Base-by-base conservation (phyloP, 441 rosid species). In the Corymbia citriodora region DNA sequence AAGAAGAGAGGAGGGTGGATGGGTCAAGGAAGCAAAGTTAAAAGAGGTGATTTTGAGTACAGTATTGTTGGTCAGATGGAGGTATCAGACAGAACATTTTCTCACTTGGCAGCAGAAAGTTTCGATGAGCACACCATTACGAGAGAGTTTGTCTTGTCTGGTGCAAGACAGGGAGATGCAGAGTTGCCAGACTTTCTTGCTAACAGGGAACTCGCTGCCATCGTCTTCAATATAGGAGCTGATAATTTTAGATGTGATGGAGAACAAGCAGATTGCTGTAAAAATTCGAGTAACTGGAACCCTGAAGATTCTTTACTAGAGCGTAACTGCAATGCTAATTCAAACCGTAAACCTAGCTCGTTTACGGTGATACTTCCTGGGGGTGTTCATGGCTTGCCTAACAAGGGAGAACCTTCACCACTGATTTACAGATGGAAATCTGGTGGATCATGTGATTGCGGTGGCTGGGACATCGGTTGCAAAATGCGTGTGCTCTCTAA, bases 401-500 rank as follows among this genome's bases (percentile, higher is more conserved):
- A 90, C 91, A 93, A 94, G 89, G 93, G 97, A 87, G 92, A 81
- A n/a, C 99, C 98, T 91, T 92, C 96, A 7, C 93, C 97, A 33
- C 90, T 98, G 93, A 92, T 97, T 88, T 90, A 95, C 18, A 91
- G 99, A 53, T 97, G 98, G 98, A 96, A 88, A 89, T 91, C 95
- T 10, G 96, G 98, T 91, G 99, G 98, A 90, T 89, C 93, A 50
- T 98, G 99, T 19, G 99, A 98, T 89, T 98, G 99, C 87, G 99
- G 99, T 82, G 99, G 99, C 40, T 98, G 99, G 99, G 99, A 98
- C 93, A 94, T 96, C 23, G 99, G 99, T 88, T 98, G 99, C 92
- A 94, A 95, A 90, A 93, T 96, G 6, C 94, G 94, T 5, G 90
- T 95, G n/a, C 93, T 98, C 72, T 92, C 95, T 61, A 90, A 92